A percentile compares a stretch with the other conserved stretches of the same genome.
Evolutionary conservation across 1,284 basidiomycete species (phyloP).

Genomic region (Polyporus tsugae): DNA sequence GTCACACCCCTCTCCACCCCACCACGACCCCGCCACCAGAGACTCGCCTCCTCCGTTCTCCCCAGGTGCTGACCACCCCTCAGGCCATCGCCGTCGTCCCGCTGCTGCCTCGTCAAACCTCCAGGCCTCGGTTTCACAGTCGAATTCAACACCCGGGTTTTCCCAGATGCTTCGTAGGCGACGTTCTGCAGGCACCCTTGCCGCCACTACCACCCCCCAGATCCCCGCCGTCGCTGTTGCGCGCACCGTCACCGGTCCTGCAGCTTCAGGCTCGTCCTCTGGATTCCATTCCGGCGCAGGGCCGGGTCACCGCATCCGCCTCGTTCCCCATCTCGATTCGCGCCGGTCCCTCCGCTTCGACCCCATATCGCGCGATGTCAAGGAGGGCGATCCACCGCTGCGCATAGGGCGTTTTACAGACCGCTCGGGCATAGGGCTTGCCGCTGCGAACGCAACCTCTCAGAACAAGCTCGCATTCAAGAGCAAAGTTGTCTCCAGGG

Average conservation of each 20-base stretch:
- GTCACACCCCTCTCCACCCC: constrained; percentile 46
- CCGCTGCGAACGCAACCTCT: constrained; percentile 74
- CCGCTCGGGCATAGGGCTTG: constrained; percentile 71
- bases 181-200: constrained; percentile 47
- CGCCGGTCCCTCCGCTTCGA: constrained; percentile 93
- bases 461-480: constrained; percentile 94
- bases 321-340: constrained; percentile 94
- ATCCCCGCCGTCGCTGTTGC: constrained; percentile 39
- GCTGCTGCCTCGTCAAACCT: constrained; percentile 40
- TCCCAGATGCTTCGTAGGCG: constrained; percentile 48
- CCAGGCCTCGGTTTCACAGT: constrained; percentile 42
- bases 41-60: constrained; percentile 42
- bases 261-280: constrained; percentile 24
- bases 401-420: constrained; percentile 95
- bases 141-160: constrained; percentile 40
- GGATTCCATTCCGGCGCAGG: constrained; percentile 21
- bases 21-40: constrained; percentile 36
- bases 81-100: constrained; percentile 43
- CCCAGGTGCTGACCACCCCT: constrained; percentile 31
- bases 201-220: constrained; percentile 38
- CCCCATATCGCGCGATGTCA: constrained; percentile 87
- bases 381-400: constrained; percentile 71
- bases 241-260: constrained; percentile 35
- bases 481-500: constrained; percentile 93
- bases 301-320: constrained; percentile 69